phyloP scores from a whole-genome alignment of 176 grass and related monocot species.

The Luzula sylvatica region DNA sequence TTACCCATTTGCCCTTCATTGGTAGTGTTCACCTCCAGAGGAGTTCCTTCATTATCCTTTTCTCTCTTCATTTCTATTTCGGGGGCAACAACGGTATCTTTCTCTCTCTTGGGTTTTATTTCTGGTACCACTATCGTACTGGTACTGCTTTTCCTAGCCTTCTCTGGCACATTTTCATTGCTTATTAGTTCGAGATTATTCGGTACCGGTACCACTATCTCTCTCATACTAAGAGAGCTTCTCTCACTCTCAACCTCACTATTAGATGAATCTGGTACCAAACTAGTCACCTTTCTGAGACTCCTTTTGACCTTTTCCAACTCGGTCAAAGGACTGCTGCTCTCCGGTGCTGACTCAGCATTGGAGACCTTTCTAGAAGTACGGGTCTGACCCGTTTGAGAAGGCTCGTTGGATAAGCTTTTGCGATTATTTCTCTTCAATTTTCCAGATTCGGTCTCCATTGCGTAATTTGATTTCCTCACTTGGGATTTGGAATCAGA shows the following conservation, averaged over 20 bases:
- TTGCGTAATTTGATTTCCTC: conserved; percentile 46
- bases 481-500: conserved; percentile 40
- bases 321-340: conserved; percentile 47
- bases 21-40: conserved; percentile 9
- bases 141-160: conserved; percentile 24
- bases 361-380: conserved; percentile 41
- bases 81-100: conserved; percentile 6
- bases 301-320: conserved; percentile 89
- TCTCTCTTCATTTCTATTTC: conserved; percentile 8
- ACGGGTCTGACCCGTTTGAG: conserved; percentile 28
- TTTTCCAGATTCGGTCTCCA: conserved; percentile 77
- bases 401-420: conserved; percentile 23
- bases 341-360: conserved; percentile 50
- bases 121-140: conserved; percentile 25
- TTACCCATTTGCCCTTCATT: conserved; percentile 29
- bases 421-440: conserved; percentile 55
- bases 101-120: conserved; percentile 32
- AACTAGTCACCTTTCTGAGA: conserved; percentile 73
- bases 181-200: conserved; percentile 11
- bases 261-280: conserved; percentile 43
- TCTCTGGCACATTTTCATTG: conserved; percentile 27
- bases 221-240: conserved; percentile 25
- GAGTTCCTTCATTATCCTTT: background rate
- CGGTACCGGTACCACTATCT: conserved; percentile 26
- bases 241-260: conserved; percentile 35